Conservation (phyloP, 2,329 filamentous ascomycete species). For the Geosmithia flava region DNA sequence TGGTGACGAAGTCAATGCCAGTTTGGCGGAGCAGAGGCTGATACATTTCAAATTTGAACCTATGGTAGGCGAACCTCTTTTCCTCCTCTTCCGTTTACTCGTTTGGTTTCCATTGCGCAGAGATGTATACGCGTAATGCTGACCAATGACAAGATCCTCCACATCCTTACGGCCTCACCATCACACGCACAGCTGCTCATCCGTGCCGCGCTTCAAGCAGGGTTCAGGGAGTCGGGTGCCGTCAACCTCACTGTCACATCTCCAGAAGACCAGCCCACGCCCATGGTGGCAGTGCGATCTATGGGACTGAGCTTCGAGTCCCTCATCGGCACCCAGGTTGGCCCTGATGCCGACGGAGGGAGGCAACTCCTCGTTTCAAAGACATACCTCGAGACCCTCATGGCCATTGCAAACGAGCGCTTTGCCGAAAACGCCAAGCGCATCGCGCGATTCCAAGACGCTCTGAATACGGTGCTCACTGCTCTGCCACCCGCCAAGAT, state of each 20-base stretch:
- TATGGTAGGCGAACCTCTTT: conserved; percentile 50
- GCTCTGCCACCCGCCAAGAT: conserved; percentile 10
- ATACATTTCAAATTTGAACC: conserved; percentile 91
- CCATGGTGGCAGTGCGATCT: conserved; percentile 77
- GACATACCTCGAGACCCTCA: conserved; percentile 53
- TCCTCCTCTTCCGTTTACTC: not conserved
- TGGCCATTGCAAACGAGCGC: conserved; percentile 61
- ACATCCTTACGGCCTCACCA: conserved; percentile 67
- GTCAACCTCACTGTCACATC: conserved; percentile 42
- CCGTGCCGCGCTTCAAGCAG: conserved; percentile 63
- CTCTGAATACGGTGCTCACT: conserved; percentile 26
- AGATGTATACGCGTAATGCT: not conserved
- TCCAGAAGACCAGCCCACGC: conserved; percentile 28
- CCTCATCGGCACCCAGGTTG: conserved; percentile 47
- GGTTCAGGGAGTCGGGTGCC: conserved; percentile 84
- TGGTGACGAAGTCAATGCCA: conserved; percentile 10
- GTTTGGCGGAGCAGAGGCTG: conserved; percentile 26
- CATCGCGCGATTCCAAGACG: conserved; percentile 49
- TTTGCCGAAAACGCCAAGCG: conserved; percentile 58
- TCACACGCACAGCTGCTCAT: conserved; percentile 65
- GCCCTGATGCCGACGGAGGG: conserved; percentile 12
- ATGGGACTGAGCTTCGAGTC: conserved; percentile 75
- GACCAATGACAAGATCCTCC: conserved; percentile 52
- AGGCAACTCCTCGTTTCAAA: conserved; percentile 42
- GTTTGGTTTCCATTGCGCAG: no score